These are phyloP conservation scores for Pythium phragmiticola DNA, from an alignment of 352 stramenopile species.

Conservation along the genomic window DNA sequence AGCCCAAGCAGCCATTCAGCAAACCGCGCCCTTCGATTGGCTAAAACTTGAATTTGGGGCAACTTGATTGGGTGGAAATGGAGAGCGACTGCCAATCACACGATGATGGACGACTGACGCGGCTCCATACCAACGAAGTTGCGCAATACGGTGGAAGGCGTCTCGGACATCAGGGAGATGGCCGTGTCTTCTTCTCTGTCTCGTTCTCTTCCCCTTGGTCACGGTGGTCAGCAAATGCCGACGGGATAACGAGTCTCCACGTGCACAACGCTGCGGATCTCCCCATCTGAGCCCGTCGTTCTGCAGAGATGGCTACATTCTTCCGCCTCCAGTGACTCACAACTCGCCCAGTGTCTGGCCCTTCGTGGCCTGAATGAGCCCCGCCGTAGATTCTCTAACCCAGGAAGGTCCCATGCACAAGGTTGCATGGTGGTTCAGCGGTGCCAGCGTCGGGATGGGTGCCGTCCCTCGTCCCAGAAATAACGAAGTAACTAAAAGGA, in stretches of 20 bases:
- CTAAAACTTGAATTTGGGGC: not conserved
- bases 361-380: too few relatives aligned
- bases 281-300: not conserved
- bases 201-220: not conserved
- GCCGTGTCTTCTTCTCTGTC: not conserved
- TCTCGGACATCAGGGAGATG: not conserved
- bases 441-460: not conserved
- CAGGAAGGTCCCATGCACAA: too few relatives aligned
- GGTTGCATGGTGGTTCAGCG: too few relatives aligned
- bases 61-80: slow-evolving; percentile 16
- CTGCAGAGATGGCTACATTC: not conserved
- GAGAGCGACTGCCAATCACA: slow-evolving; percentile 10
- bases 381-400: too few relatives aligned
- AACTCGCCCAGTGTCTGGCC: too few relatives aligned
- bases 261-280: not conserved
- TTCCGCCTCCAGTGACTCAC: too few relatives aligned
- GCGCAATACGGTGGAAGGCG: slow-evolving; percentile 13
- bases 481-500: not conserved
- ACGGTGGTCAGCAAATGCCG: not conserved
- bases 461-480: not conserved
- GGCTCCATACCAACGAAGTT: not conserved
- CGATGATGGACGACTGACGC: slow-evolving; percentile 16
- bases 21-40: slow-evolving; percentile 13
- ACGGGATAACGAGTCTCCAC: too few relatives aligned
- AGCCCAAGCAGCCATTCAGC: not conserved